Percentiles rank a stretch among this genome's conserved stretches.
Conservation (phyloP, 345 rosid genomes). For the Cardamine occulta region DNA sequence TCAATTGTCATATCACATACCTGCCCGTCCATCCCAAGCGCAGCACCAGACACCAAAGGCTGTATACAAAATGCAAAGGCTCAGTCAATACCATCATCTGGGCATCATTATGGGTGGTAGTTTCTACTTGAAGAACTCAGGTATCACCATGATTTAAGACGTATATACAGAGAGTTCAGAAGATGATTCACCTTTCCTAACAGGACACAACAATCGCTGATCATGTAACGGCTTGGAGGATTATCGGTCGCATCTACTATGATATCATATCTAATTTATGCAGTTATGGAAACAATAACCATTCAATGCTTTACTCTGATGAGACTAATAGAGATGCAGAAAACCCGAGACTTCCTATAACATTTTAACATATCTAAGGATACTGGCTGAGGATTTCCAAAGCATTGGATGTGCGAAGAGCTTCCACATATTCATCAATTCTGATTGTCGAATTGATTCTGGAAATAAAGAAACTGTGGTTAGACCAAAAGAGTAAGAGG, state of each 20-base stretch:
- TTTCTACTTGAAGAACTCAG: not conserved
- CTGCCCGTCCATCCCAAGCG: constrained; percentile 96
- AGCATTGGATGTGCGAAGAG: constrained; percentile 84
- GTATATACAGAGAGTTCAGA: constrained; percentile 11
- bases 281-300: constrained; percentile 49
- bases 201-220: constrained; percentile 94
- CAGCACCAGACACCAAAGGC: constrained; percentile 99
- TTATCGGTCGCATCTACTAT: constrained; percentile 93
- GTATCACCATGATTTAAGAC: not conserved
- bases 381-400: constrained; percentile 88
- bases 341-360: constrained; percentile 5
- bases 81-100: not conserved
- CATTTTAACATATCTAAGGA: constrained; percentile 50
- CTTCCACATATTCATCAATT: constrained; percentile 77
- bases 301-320: constrained; percentile 9
- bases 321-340: constrained; percentile 10
- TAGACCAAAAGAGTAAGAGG: not conserved
- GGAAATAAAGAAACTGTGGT: constrained; percentile 24
- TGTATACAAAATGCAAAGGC: constrained; percentile 41
- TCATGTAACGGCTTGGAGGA: constrained; percentile 98
- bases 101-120: not conserved
- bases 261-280: constrained; percentile 68
- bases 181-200: constrained; percentile 74
- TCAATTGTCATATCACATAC: constrained; percentile 41
- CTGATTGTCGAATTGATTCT: constrained; percentile 79